Evolutionary conservation across 2,329 filamentous ascomycete species (phyloP), one percentile per base, ranked within the genome.

Genomic region (Arthroderma sp.): DNA sequence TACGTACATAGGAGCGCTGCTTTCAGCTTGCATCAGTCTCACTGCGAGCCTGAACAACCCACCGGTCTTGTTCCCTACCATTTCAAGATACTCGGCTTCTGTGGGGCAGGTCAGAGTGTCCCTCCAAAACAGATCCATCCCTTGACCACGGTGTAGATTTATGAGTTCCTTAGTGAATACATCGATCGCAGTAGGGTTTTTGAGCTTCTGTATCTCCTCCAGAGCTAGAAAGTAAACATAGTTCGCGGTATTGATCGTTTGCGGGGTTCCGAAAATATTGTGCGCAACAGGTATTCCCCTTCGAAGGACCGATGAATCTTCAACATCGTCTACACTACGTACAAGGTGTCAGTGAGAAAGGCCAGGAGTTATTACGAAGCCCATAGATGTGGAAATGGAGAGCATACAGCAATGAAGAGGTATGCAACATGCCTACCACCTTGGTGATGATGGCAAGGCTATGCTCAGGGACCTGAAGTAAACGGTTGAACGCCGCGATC

Each of bases 221-320:
- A 63, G 51, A 6, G 62, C 61, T 9, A 62, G 50, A 38, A 70
- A 63, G 42, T 66, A 67, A 8, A 63, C 54, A 45, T 62, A 66
- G 47, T 68, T 70, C 5, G 66, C 68, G n/a, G 58, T 62, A 54
- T 71, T 71, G 50, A 71, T 68, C 3, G 67, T 68, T 46, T 68
- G 67, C 2, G 64, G 55, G 1, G 55, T 53, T 5, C 68, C 68
- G 49, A 66, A 70, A 34, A 71, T 60, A 36, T 52, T 59, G 50
- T 71, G 68, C 0, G 66, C 60, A 1, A 63, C 62, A 1, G 68
- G 66, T 1, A 60, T 48, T 4, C 68, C 68, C 7, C 68, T 57
- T 6, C 68, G 61, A 6, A 70, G 56, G 5, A 52, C 46, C 0
- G 66, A 70, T 31, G 53, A 52, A 50, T 70, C 68, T 51, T 71